A percentile compares a stretch with the other conserved stretches of the same genome.
Conservation (phyloP, 2,329 filamentous ascomycete genomes). For the Capronia americana region DNA sequence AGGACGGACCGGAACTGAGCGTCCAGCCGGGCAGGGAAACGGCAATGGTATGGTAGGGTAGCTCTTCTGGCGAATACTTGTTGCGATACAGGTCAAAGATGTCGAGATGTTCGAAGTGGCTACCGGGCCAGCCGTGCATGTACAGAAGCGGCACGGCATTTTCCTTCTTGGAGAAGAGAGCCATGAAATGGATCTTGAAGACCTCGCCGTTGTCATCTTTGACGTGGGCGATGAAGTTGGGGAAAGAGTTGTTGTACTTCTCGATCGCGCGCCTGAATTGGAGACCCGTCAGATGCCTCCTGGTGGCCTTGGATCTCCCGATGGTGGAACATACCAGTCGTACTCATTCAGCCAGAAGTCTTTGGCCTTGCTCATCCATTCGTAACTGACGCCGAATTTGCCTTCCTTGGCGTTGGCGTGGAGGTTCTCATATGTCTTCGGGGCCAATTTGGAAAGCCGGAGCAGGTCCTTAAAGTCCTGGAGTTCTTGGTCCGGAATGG, state of each 20-base stretch:
- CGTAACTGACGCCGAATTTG: constrained; percentile 28
- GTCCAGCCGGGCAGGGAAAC: constrained; percentile 63
- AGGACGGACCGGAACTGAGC: constrained; percentile 57
- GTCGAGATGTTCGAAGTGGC: constrained; percentile 62
- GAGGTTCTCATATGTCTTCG: constrained; percentile 57
- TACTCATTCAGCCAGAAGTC: constrained; percentile 23
- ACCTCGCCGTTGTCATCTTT: constrained; percentile 46
- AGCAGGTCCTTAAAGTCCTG: constrained; percentile 56
- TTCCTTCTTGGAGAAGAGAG: constrained; percentile 59
- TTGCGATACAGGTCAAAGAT: constrained; percentile 55
- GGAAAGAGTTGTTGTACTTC: constrained; percentile 57
- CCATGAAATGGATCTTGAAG: constrained; percentile 60
- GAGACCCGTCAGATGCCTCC: background rate
- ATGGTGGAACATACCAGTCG: constrained; percentile 15
- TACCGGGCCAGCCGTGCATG: constrained; percentile 52
- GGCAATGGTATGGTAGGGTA: constrained; percentile 65
- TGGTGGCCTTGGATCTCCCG: background rate
- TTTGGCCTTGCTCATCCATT: constrained; percentile 27
- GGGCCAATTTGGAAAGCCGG: constrained; percentile 56
- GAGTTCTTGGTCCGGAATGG: constrained; percentile 50
- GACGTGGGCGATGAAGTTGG: constrained; percentile 56
- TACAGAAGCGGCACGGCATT: constrained; percentile 59
- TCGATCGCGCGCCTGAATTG: constrained; percentile 34
- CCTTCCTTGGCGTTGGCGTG: constrained; percentile 45
- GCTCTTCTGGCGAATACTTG: constrained; percentile 55